Evolutionary conservation across 306 rosid genomes (phyloP), one percentile per base, ranked within the genome.

Genomic region (Erythrophleum fordii): DNA sequence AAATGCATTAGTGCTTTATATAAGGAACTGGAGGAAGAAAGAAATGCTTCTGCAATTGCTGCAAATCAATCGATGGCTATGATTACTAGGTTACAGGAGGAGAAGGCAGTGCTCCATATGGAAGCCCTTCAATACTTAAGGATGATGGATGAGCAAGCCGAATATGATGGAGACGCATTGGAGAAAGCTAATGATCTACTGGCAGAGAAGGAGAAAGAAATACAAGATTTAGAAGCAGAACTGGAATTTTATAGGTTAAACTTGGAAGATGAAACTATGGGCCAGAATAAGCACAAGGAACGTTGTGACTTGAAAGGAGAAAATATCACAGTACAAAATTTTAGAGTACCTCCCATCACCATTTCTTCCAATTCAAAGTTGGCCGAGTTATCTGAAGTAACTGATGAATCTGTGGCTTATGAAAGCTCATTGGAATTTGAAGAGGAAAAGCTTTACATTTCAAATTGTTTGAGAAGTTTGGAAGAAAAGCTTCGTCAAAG

Each of bases 81-180:
- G 99, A 95, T 95, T 73, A 95, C 95, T 23, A 88, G 95, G 89
- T 86, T 95, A 74, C 99, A 95, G 72, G 97, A 91, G 86, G 99
- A 95, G 88, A 95, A 95, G 85, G 93, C 99, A 37, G 85, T 95
- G 16, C 81, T 95, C 39, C 94, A 90, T 46, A 90, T 93, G 99
- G 98, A 95, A 83, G 91, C 97, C 82, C 92, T 87, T 81, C 99
- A 93, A 64, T 91, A 91, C 77, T 86, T 95, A 73, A 87, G 97
- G 80, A 91, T 95, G 98, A 93, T 90, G 97, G 99, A 95, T 75
- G 99, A 95, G 85, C 99, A 95, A 88, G 94, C 98, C 61, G 98
- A 95, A 87, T 89, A 90, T 75, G 99, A 95, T 58, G 91, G 83
- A 14, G 97, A 95, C 25, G 93, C 91, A 77, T 83, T 93, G 68